Evolutionary conservation across 441 rosid genomes (phyloP), one percentile per base, ranked within the genome.

Genomic region (Populus tomentosa): DNA sequence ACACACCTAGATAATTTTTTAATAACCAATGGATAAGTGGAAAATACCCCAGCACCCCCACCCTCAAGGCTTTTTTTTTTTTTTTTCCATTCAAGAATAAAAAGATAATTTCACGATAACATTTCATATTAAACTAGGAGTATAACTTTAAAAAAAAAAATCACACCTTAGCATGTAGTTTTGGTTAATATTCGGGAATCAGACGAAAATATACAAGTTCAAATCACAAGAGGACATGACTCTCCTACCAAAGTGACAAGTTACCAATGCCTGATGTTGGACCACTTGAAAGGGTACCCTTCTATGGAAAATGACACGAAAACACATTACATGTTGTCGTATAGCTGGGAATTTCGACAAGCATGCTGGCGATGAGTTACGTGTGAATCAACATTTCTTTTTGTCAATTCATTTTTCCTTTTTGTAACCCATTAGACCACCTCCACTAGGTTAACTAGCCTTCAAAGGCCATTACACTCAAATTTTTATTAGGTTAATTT

Each of bases 1-100:
- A 33, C 7, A 33, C 0, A 0, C 0, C 7, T 33, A 1, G 0
- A 33, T 1, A 6, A 33, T 6, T 0, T 6, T 33, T 33, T 33
- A 24, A 24, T 24, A 24, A 24, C 24, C 24, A 24, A 24, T 24
- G 24, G 24, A 24, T 24, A 24, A 24, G 24, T 24, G 24, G 24
- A 24, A 24, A 24, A 24, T 24, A 24, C 24, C 24, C 24, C 24
- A 24, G 24, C 24, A 24, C 24, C 24, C 24, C 24, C 24, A 24
- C 30, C 30, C 30, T 28, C 30, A 28, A 28, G 30, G 30, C 30
- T 28, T 28, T 28, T 33, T 33, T 33, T 4, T 32, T 32, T 30
- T 30, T 24, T 24, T 24, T 24, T 6, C 5, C 1, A 33, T 7
- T 33, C 1, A 33, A 33, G 36, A 33, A 6, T 1, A 33, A 33